Percentiles rank a stretch among this genome's conserved stretches.
These are phyloP conservation scores for Ceratocystis alfenasii DNA, from an alignment of 2,329 filamentous ascomycete species.

Conservation along the genomic window DNA sequence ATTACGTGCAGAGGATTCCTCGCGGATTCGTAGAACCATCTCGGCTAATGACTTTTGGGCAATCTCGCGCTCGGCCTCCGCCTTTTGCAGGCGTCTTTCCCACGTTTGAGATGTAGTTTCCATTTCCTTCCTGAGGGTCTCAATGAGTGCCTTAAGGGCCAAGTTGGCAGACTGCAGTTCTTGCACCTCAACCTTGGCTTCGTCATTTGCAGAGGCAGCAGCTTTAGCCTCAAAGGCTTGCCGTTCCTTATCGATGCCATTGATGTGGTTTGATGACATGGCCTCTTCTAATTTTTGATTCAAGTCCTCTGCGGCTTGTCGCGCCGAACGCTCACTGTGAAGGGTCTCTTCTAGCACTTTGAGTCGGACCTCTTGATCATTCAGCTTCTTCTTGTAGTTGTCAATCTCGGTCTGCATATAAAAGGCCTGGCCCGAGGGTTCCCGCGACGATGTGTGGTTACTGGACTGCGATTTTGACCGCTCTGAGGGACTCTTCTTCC, in stretches of 20 bases:
- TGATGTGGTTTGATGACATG: conserved; percentile 13
- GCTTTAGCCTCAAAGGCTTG: conserved; percentile 8
- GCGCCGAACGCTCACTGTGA: conserved; percentile 64
- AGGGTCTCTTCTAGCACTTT: conserved; percentile 60
- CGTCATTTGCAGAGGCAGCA: conserved; percentile 28
- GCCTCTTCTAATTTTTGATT: conserved; percentile 55
- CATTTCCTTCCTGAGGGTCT: conserved; percentile 68
- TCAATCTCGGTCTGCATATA: conserved; percentile 76
- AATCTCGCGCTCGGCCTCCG: conserved; percentile 63
- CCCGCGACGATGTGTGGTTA: conserved; percentile 29
- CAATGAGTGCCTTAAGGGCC: conserved; percentile 54
- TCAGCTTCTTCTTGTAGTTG: conserved; percentile 69
- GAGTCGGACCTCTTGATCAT: conserved; percentile 32
- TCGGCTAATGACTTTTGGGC: conserved; percentile 67
- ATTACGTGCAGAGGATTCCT: conserved; percentile 13
- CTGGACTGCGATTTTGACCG: conserved; percentile 47
- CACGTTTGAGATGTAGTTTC: background rate
- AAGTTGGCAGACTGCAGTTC: conserved; percentile 27
- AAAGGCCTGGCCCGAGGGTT: conserved; percentile 58
- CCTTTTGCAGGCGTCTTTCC: conserved; percentile 38
- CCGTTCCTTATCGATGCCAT: background rate
- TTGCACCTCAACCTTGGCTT: conserved; percentile 24
- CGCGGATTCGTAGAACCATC: conserved; percentile 72
- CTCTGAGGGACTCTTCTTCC: conserved; percentile 68
- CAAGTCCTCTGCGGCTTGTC: conserved; percentile 73